Conservation (phyloP, 345 rosid species). For the Microcos paniculata region DNA sequence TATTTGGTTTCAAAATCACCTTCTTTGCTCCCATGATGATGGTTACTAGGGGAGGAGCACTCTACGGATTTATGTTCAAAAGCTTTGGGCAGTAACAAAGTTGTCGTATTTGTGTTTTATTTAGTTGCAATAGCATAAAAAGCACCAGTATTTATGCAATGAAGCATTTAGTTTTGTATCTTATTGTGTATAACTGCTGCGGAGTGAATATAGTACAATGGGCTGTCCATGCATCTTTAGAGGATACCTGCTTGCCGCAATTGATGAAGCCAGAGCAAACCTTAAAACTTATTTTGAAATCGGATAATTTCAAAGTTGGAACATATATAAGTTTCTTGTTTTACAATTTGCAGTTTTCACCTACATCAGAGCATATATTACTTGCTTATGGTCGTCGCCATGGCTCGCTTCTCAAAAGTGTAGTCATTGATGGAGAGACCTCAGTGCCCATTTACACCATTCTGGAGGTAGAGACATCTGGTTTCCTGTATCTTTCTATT, state of each 20-base stretch:
- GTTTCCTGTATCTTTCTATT: neutral
- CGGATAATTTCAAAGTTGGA: neutral
- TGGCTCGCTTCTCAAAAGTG: conserved; percentile 65
- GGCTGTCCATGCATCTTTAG: neutral
- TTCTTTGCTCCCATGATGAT: too few relatives aligned
- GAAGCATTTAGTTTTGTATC: too few relatives aligned
- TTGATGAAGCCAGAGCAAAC: neutral
- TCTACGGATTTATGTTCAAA: too few relatives aligned
- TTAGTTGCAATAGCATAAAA: neutral
- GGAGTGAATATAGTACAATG: neutral
- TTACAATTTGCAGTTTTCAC: conserved; percentile 53
- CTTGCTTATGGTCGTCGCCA: conserved; percentile 76
- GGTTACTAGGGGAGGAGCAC: too few relatives aligned
- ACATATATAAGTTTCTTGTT: neutral
- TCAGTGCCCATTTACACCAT: conserved; percentile 57
- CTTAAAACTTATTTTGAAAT: neutral
- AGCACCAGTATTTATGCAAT: neutral
- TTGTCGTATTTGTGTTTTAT: neutral
- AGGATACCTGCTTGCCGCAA: neutral
- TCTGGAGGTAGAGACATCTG: conserved; percentile 47
- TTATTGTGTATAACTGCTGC: too few relatives aligned
- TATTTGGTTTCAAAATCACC: too few relatives aligned
- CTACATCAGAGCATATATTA: conserved; percentile 65
- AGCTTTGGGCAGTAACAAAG: too few relatives aligned
- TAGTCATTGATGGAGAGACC: conserved; percentile 56